Base-by-base conservation (phyloP, 2,329 filamentous ascomycete genomes). In the Ascochyta viciae-villosae region DNA sequence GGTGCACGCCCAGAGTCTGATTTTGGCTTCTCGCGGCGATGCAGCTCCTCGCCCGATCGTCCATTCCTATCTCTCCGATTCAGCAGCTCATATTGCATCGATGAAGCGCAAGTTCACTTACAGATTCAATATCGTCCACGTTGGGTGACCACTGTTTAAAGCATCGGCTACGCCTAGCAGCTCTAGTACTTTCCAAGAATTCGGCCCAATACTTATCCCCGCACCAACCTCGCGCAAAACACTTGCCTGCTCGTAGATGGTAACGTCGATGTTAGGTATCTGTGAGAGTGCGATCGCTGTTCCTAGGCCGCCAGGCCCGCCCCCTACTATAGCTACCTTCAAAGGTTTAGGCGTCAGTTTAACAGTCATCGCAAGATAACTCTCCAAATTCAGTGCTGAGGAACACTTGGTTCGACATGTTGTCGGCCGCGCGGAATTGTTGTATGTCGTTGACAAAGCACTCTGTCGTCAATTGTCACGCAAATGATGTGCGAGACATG, bases 101-200 rank as follows among this genome's bases (percentile, higher is more conserved):
- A 27, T 46, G 22, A 27, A 9, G 13, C 3, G 19, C 24, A 12
- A 9, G 19, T 8, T 10, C 3, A 56, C 63, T 44, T 53, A 76
- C 74, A 74, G 61, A 50, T 76, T 66, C 6, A 72, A 40, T 13
- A 75, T 60, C 1, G 65, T 64, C 23, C 56, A 64, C 13, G 74
- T 72, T n/a, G 66, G 58, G 54, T 77, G 75, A 4, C 76, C 76
- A 10, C 52, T 61, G 12, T 50, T 44, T 35, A 61, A 19, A 12
- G 56, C 59, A 40, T 78, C 72, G 4, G 75, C 78, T 2, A 76
- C 79, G 9, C 79, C 80, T 3, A 82, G 70, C 26, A 82, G 60
- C 41, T 78, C 78, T 15, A 83, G 65, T 5, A 82, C 77, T 40
- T 74, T 79, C 81, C 80, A 83, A 13, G 76, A 76, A 61, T 82